A percentile compares a stretch with the other conserved stretches of the same genome.
Conservation (phyloP, 441 rosid species). For the Populus trichocarpa region DNA sequence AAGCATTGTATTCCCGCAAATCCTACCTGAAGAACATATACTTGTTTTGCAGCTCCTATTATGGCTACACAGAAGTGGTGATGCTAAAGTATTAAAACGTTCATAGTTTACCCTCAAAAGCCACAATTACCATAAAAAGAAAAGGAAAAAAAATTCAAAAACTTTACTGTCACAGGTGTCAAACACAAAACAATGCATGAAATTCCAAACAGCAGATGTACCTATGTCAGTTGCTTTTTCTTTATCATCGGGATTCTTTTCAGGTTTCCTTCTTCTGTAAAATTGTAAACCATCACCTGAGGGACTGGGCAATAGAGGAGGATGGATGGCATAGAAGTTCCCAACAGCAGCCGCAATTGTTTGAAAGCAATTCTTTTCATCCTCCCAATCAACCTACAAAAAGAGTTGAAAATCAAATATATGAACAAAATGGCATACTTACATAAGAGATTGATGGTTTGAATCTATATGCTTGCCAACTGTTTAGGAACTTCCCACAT, state of each 20-base stretch:
- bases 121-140: neutral
- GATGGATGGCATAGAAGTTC: constrained; percentile 87
- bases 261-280: constrained; percentile 44
- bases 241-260: constrained; percentile 29
- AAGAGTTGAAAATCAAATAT: constrained; percentile 7
- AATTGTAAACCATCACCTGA: constrained; percentile 64
- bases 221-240: constrained; percentile 35
- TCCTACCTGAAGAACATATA: neutral
- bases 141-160: too few relatives aligned
- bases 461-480: neutral
- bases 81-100: neutral
- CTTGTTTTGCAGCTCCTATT: neutral
- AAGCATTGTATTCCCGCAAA: neutral
- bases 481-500: neutral
- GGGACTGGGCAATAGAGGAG: constrained; percentile 87
- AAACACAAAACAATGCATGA: constrained; percentile 4
- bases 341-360: constrained; percentile 84
- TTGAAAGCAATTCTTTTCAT: constrained; percentile 81
- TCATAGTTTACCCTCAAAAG: neutral
- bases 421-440: constrained; percentile 2
- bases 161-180: neutral
- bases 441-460: neutral
- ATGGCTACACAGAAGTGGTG: neutral
- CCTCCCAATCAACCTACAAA: constrained; percentile 81
- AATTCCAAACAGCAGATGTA: constrained; percentile 18